Percentiles rank a stretch among this genome's conserved stretches.
Evolutionary conservation across 2,329 filamentous ascomycete genomes (phyloP).

Genomic region (Fusarium sp.): DNA sequence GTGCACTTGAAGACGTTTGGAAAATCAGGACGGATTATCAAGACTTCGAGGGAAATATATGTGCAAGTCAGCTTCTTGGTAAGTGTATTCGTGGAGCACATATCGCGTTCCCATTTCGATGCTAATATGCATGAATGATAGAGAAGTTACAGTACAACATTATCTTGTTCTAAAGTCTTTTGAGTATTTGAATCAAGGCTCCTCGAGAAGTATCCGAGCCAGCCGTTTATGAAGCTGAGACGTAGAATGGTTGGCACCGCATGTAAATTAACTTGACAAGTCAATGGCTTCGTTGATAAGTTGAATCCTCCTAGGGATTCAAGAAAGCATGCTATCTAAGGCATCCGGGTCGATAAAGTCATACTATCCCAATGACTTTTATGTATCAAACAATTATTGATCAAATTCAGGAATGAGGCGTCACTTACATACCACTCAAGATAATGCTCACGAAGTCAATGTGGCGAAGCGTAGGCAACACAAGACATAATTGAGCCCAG

Average conservation of each 20-base stretch:
- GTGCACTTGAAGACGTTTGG: conserved; percentile 46
- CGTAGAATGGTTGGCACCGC: not conserved
- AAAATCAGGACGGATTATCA: conserved; percentile 30
- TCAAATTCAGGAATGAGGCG: not conserved
- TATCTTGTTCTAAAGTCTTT: conserved; percentile 39
- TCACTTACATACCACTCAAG: not conserved
- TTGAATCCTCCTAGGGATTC: not conserved
- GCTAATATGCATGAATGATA: not conserved
- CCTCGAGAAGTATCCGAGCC: not conserved
- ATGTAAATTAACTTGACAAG: not conserved
- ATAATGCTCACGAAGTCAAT: not conserved
- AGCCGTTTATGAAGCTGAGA: not conserved
- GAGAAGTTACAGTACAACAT: conserved; percentile 45
- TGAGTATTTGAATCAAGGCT: not conserved
- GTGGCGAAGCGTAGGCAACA: not conserved
- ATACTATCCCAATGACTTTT: not conserved
- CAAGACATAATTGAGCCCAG: not conserved
- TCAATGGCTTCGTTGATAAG: not conserved
- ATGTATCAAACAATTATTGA: not conserved
- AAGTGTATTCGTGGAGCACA: conserved; percentile 7
- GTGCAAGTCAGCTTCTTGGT: conserved; percentile 40
- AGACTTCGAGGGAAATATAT: conserved; percentile 35
- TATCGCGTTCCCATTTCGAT: too few relatives aligned
- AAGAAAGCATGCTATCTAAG: not conserved
- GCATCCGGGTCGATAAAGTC: not conserved